These are phyloP conservation scores for Malbranchea cinnamomea DNA, from an alignment of 2,329 filamentous ascomycete genomes.

Conservation along the genomic window DNA sequence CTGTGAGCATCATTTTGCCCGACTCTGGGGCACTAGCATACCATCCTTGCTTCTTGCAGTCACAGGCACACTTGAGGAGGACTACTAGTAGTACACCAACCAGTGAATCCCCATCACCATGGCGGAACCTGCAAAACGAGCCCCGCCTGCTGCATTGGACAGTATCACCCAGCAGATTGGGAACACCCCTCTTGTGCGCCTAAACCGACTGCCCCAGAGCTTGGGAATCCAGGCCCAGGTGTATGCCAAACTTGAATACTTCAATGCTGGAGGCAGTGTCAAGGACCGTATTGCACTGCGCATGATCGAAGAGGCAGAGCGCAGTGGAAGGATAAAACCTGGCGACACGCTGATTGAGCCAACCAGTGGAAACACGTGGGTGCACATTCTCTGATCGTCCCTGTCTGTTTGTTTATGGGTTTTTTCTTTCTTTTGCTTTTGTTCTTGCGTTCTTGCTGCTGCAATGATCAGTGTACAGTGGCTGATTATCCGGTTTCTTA, in stretches of 20 bases:
- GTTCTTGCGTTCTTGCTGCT: neutral
- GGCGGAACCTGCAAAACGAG: slow-evolving; percentile 5
- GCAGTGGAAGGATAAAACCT: slow-evolving; percentile 82
- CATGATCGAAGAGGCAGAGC: slow-evolving; percentile 95
- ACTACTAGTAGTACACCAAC: neutral
- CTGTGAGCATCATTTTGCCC: no score
- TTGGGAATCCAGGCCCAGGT: slow-evolving; percentile 79
- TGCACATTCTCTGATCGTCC: slow-evolving; percentile 5
- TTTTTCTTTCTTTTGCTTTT: neutral
- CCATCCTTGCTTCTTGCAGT: no score
- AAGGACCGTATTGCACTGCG: slow-evolving; percentile 92
- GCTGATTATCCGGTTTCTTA: slow-evolving; percentile 15
- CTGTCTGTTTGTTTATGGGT: neutral
- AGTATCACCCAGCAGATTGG: slow-evolving; percentile 79
- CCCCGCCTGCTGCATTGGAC: slow-evolving; percentile 41
- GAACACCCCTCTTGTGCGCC: slow-evolving; percentile 83
- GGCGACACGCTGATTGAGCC: slow-evolving; percentile 96
- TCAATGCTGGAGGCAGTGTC: slow-evolving; percentile 86
- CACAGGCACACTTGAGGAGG: no score
- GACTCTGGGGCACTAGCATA: no score
- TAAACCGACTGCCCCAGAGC: slow-evolving; percentile 86
- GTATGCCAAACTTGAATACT: slow-evolving; percentile 82
- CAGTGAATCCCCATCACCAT: slow-evolving; percentile 1
- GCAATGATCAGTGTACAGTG: neutral
- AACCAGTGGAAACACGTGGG: slow-evolving; percentile 80